Evolutionary conservation across 768 basidiomycete genomes (phyloP).

Genomic region (Serpula lacrymans): DNA sequence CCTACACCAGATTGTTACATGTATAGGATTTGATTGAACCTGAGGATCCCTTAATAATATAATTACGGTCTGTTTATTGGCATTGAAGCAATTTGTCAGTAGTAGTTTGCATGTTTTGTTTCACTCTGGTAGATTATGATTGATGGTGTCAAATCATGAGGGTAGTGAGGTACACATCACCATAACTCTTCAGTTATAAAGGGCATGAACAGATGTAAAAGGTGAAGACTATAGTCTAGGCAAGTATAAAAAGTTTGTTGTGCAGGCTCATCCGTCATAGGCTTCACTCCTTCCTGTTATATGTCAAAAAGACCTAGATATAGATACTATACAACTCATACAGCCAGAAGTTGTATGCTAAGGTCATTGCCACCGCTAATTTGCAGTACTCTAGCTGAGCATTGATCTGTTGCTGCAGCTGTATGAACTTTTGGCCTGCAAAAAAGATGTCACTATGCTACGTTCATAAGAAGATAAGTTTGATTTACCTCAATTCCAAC

Average conservation of each 20-base stretch:
- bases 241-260: constrained; percentile 97
- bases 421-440: constrained; percentile 90
- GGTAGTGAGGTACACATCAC: constrained; percentile 89
- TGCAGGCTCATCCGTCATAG: constrained; percentile 85
- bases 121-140: constrained; percentile 96
- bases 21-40: too few species aligned
- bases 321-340: constrained; percentile 99
- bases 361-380: constrained; percentile 88
- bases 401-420: constrained; percentile 76
- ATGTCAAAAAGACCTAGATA: constrained; percentile 41
- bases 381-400: constrained; percentile 72
- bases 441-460: too few species aligned
- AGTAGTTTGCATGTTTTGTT: too few species aligned
- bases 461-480: too few species aligned
- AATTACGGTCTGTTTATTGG: too few species aligned
- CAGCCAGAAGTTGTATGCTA: constrained; percentile 92
- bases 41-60: too few species aligned
- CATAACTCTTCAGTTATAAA: constrained; percentile 98
- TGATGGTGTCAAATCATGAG: constrained; percentile 76
- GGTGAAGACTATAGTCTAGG: constrained; percentile 82
- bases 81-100: too few species aligned
- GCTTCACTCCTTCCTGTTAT: constrained; percentile 94
- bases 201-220: constrained; percentile 98
- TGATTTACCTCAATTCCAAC: too few species aligned
- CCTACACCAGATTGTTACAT: too few species aligned